These are phyloP conservation scores for Colletotrichum tamarilloi DNA, from an alignment of 2,329 filamentous ascomycete genomes.

Conservation along the genomic window DNA sequence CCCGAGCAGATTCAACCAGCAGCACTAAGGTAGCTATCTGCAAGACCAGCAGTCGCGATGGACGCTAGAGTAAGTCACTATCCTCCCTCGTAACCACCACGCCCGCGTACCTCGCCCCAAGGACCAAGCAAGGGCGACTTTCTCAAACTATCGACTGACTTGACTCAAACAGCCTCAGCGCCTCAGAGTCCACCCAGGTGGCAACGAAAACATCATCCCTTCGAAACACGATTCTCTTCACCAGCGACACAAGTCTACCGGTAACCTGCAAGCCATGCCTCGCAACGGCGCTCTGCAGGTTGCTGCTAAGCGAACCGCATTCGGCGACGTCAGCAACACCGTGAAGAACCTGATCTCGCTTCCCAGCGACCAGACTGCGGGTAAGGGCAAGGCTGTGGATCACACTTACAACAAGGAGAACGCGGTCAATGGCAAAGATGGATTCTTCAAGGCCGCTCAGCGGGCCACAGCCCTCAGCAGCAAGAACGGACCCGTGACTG, in stretches of 20 bases:
- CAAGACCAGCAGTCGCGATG: slow-evolving; percentile 32
- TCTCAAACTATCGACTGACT: slow-evolving; percentile 9
- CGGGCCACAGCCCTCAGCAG: slow-evolving; percentile 31
- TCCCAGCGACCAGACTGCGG: slow-evolving; percentile 40
- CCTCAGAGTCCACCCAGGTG: slow-evolving; percentile 59
- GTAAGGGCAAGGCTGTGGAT: slow-evolving; percentile 51
- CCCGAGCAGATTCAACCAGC: slow-evolving; percentile 25
- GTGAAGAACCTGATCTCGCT: slow-evolving; percentile 46
- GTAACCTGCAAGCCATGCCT: slow-evolving; percentile 65
- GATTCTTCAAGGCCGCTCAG: slow-evolving; percentile 38
- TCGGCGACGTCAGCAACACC: slow-evolving; percentile 85
- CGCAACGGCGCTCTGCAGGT: slow-evolving; percentile 68
- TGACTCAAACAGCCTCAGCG: slow-evolving; percentile 49
- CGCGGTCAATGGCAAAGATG: slow-evolving; percentile 38
- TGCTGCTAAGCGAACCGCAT: slow-evolving; percentile 79
- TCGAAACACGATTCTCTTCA: slow-evolving; percentile 73
- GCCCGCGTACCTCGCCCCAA: background rate
- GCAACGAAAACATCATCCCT: slow-evolving; percentile 76
- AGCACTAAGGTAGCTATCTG: slow-evolving; percentile 21
- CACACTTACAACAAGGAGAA: slow-evolving; percentile 42
- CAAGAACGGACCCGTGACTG: slow-evolving; percentile 19
- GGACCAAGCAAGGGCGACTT: background rate
- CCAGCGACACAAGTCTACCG: slow-evolving; percentile 84
- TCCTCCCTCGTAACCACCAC: slow-evolving; percentile 9
- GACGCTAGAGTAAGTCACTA: slow-evolving; percentile 38